Evolutionary conservation across 495 filamentous ascomycete genomes (phyloP).

Genomic region (Penicillium odoratum): DNA sequence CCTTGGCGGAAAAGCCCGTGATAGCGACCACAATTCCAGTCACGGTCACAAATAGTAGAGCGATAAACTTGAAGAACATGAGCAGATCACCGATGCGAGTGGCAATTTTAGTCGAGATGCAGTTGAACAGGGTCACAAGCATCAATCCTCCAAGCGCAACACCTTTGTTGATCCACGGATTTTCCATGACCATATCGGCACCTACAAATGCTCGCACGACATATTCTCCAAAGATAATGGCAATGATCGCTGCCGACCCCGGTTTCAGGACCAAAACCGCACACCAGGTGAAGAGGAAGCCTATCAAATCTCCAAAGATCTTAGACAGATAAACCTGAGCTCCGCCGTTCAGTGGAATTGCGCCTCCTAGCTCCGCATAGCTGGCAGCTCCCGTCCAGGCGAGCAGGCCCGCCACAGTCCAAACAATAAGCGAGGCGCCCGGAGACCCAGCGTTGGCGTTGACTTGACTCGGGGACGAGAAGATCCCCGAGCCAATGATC

Average conservation of each 20-base stretch:
- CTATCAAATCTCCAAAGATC: constrained; percentile 89
- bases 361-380: constrained; percentile 94
- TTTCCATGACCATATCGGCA: constrained; percentile 72
- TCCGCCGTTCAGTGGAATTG: constrained; percentile 93
- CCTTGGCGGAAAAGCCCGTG: constrained; percentile 77
- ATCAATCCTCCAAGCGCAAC: constrained; percentile 78
- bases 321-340: constrained; percentile 91
- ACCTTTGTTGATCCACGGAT: constrained; percentile 85
- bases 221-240: constrained; percentile 98
- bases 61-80: constrained; percentile 96
- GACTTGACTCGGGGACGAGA: constrained; percentile 92
- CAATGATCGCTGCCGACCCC: constrained; percentile 87
- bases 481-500: constrained; percentile 97
- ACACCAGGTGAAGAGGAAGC: constrained; percentile 95
- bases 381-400: constrained; percentile 97
- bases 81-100: constrained; percentile 83
- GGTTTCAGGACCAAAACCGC: constrained; percentile 93
- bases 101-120: constrained; percentile 83
- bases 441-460: constrained; percentile 91
- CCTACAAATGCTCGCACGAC: constrained; percentile 82
- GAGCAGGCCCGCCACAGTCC: constrained; percentile 83
- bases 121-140: constrained; percentile 80
- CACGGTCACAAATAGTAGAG: constrained; percentile 81
- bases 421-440: constrained; percentile 85
- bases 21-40: constrained; percentile 86